Evolutionary conservation across 2,329 filamentous ascomycete species (phyloP), one percentile per base, ranked within the genome.

Genomic region (Stemphylium vesicarium): DNA sequence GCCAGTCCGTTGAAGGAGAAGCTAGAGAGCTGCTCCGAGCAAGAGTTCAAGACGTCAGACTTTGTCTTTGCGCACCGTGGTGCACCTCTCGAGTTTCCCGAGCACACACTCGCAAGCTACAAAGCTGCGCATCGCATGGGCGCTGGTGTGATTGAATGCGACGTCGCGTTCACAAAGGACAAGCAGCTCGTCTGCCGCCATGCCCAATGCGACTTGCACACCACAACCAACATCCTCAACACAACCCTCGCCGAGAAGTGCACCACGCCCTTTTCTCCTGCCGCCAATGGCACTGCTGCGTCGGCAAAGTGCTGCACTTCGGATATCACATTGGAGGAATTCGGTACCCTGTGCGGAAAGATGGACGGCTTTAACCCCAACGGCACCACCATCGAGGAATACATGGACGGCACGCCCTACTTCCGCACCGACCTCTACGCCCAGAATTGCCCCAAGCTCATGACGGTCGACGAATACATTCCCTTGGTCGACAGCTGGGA

Each of bases 231-330:
- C 56, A 71, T 76, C 48, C 66, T 76, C 48, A 68, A 67, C 47
- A 69, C 73, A 2, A 69, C 72, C 0, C 58, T 76, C n/a, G 73
- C 72, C 8, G 51, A 57, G 15, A 76, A 76, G 43, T 76, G 73
- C 60, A 74, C 68, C 2, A 71, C 56, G n/a, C 72, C 71, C 0
- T 76, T 76, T 56, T 69, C 61, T 20, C 68, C 74, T 2, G 65
- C 71, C 6, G 59, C 58, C n/a, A 60, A 71, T 37, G 69, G 69
- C 6, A 65, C 73, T 4, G 66, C 78, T 1, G 88, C 88, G 1
- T 80, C 77, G 13, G 88, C 87, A 11, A 84, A 84, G 61, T 91
- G 88, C 80, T 91, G 88, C 79, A 90, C 88, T 2, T 86, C 82
- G 63, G 88, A 91, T 68, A 84, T 91, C 66, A 90, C 88, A 0